These are phyloP conservation scores for Discostella stelligera DNA, from an alignment of 352 stramenopile species.

Conservation along the genomic window DNA sequence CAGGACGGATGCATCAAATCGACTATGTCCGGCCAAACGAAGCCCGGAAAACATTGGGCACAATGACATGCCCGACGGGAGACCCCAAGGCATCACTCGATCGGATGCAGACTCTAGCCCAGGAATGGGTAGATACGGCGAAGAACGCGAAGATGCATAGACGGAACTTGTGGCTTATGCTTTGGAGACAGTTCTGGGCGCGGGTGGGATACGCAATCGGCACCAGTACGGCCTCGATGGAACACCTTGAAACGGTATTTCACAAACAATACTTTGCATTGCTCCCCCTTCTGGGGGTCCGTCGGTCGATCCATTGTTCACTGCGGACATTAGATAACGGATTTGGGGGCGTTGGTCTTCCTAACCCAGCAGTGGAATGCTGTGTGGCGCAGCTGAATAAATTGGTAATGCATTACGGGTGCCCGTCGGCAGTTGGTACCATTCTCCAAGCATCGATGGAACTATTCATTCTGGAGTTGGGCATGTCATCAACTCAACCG, in stretches of 20 bases:
- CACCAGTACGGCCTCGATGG: neutral
- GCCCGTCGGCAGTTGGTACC: neutral
- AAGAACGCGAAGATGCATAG: neutral
- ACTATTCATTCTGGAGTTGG: neutral
- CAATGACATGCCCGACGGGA: too few species aligned
- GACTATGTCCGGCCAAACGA: conserved; percentile 4
- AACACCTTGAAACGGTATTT: neutral
- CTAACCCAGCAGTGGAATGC: conserved; percentile 1
- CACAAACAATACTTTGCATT: neutral
- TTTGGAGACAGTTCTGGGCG: neutral
- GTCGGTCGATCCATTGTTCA: too few species aligned
- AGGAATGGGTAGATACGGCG: neutral
- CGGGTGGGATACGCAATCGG: neutral
- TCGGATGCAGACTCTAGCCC: too few species aligned
- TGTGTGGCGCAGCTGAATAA: neutral
- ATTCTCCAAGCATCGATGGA: neutral
- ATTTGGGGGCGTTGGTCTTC: neutral
- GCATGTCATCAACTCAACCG: neutral
- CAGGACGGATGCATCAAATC: neutral
- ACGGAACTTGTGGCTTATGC: neutral
- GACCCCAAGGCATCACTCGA: too few species aligned
- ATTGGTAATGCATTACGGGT: neutral
- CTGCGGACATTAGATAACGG: too few species aligned
- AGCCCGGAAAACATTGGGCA: conserved; percentile 12
- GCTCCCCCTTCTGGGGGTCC: too few species aligned